Evolutionary conservation across 129 eudicot species (phyloP).

Genomic region (Erigeron canadensis): DNA sequence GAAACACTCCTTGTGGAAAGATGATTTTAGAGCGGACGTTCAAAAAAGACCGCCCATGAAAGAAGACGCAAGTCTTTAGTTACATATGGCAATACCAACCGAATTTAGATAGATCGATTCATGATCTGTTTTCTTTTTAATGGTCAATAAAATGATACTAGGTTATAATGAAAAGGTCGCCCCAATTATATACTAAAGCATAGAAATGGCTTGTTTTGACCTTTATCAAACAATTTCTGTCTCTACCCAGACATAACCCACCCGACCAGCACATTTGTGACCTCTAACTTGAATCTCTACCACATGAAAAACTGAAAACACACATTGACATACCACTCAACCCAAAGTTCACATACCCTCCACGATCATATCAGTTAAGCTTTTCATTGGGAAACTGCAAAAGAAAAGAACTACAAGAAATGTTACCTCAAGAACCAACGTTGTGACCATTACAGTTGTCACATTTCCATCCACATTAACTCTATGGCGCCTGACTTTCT

Average conservation of each 20-base stretch:
- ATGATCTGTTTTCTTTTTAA: too few relatives aligned
- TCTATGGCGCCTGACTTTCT: constrained; percentile 77
- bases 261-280: not conserved
- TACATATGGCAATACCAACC: not conserved
- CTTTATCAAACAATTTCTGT: not conserved
- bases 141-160: not conserved
- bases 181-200: not conserved
- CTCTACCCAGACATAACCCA: too few relatives aligned
- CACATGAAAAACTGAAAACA: not conserved
- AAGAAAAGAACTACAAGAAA: not conserved
- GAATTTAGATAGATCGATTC: too few relatives aligned
- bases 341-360: not conserved
- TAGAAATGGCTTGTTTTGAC: too few relatives aligned
- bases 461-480: constrained; percentile 91
- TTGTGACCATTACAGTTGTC: constrained; percentile 84
- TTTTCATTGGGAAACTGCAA: not conserved
- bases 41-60: not conserved
- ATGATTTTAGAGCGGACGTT: not conserved
- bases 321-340: not conserved
- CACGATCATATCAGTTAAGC: not conserved
- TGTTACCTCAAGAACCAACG: constrained; percentile 84
- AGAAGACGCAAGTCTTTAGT: not conserved
- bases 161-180: not conserved
- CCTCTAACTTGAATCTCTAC: not conserved
- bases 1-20: not conserved